A percentile compares a stretch with the other conserved stretches of the same genome.
Evolutionary conservation across 2,329 filamentous ascomycete genomes (phyloP).

Genomic region (Teratosphaeria zuluensis): DNA sequence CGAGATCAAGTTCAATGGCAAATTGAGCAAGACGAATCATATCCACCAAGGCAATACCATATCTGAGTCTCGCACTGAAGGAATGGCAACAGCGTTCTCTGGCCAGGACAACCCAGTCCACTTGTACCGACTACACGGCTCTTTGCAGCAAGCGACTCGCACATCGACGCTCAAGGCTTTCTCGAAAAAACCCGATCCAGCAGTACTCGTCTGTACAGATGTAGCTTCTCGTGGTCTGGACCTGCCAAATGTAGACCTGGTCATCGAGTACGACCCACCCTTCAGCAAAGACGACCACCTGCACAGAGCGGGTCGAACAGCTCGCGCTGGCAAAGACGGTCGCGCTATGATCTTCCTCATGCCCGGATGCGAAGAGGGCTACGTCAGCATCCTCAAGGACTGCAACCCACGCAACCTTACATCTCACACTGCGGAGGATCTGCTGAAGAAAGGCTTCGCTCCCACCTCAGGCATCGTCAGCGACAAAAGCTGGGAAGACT

Average conservation of each 20-base stretch:
- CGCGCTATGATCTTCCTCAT: slow-evolving; percentile 82
- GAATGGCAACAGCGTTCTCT: slow-evolving; percentile 13
- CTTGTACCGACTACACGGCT: slow-evolving; percentile 83
- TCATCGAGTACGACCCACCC: slow-evolving; percentile 92
- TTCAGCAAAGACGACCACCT: slow-evolving; percentile 90
- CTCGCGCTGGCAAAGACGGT: slow-evolving; percentile 80
- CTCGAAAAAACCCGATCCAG: slow-evolving; percentile 60
- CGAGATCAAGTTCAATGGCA: slow-evolving; percentile 10
- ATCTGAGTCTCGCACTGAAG: slow-evolving; percentile 44
- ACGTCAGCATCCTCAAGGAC: slow-evolving; percentile 67
- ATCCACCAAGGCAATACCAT: slow-evolving; percentile 32
- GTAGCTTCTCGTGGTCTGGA: slow-evolving; percentile 93
- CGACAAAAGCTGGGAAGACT: slow-evolving; percentile 48
- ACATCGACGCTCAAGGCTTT: slow-evolving; percentile 80
- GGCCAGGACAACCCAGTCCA: slow-evolving; percentile 67
- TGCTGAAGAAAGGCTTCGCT: slow-evolving; percentile 55
- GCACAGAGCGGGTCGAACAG: slow-evolving; percentile 88
- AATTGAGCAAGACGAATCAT: slow-evolving; percentile 29
- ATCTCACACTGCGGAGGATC: slow-evolving; percentile 53
- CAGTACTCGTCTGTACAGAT: slow-evolving; percentile 85
- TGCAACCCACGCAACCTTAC: slow-evolving; percentile 50
- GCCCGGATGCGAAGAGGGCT: slow-evolving; percentile 85
- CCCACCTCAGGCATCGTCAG: slow-evolving; percentile 25
- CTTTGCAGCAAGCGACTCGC: slow-evolving; percentile 75
- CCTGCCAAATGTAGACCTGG: slow-evolving; percentile 86